These are phyloP conservation scores for Talaromyces thailandensis DNA, from an alignment of 495 filamentous ascomycete species.

Conservation along the genomic window DNA sequence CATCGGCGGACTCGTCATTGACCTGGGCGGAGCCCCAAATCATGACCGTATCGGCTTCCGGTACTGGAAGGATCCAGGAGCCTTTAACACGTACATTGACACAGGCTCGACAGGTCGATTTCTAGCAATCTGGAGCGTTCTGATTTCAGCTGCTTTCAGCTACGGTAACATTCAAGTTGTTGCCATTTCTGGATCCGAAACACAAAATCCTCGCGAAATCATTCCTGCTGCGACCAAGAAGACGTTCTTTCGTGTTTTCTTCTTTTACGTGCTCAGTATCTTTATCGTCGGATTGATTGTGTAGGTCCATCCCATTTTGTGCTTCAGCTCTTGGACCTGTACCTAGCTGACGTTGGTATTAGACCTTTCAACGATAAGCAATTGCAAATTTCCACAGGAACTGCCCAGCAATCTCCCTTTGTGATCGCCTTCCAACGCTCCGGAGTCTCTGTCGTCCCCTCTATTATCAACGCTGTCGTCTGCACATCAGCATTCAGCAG, in stretches of 20 bases:
- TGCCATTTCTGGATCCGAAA: constrained; percentile 71
- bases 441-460: constrained; percentile 54
- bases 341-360: not conserved
- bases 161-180: constrained; percentile 57
- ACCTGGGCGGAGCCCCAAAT: constrained; percentile 54
- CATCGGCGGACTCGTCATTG: constrained; percentile 56
- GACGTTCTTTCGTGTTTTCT: constrained; percentile 77
- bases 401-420: constrained; percentile 44
- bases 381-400: constrained; percentile 15
- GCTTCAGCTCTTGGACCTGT: not conserved
- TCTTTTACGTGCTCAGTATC: constrained; percentile 64
- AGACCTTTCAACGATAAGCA: constrained; percentile 1
- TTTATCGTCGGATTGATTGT: constrained; percentile 45
- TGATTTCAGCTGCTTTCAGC: constrained; percentile 32
- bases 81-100: constrained; percentile 43
- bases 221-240: constrained; percentile 70
- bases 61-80: constrained; percentile 63
- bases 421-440: constrained; percentile 51
- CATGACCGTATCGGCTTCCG: constrained; percentile 59
- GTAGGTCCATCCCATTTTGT: not conserved
- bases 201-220: constrained; percentile 64
- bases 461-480: constrained; percentile 70
- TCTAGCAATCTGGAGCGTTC: constrained; percentile 28
- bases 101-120: constrained; percentile 26
- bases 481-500: constrained; percentile 58